phyloP scores from a whole-genome alignment of 768 basidiomycete genomes.

The Clavulina sp. region DNA sequence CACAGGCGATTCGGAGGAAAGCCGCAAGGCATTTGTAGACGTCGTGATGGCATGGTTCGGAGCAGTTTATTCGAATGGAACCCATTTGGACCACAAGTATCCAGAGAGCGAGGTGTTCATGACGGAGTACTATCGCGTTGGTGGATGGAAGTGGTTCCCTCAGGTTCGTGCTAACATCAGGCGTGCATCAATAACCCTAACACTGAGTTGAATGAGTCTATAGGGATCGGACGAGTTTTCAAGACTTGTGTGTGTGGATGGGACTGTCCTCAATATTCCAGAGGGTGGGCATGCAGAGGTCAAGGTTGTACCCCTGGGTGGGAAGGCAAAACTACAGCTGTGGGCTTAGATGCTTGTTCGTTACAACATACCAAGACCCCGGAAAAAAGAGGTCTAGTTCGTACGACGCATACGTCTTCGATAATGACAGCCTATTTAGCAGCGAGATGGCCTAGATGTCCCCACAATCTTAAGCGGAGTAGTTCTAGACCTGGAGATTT shows the following conservation, averaged over 20 bases:
- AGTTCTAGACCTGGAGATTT: no score
- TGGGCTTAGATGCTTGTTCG: no score
- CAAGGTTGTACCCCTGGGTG: conserved; percentile 23
- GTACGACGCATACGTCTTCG: no score
- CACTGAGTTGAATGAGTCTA: conserved; percentile 22
- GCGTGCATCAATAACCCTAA: background rate
- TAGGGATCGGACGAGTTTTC: conserved; percentile 40
- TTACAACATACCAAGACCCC: no score
- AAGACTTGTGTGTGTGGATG: conserved; percentile 67
- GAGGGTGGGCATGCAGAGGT: conserved; percentile 41
- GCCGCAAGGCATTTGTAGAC: conserved; percentile 19
- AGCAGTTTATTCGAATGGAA: conserved; percentile 63
- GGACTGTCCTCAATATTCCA: conserved; percentile 46
- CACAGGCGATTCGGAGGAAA: conserved; percentile 16
- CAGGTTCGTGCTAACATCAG: conserved; percentile 22
- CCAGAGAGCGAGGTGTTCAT: conserved; percentile 31
- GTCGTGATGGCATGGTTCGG: conserved; percentile 25
- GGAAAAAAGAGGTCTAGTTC: no score
- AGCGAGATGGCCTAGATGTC: no score
- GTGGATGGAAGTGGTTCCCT: conserved; percentile 76
- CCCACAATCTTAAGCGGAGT: no score
- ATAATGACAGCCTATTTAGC: no score
- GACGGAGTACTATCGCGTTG: conserved; percentile 63
- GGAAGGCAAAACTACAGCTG: no score
- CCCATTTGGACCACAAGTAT: conserved; percentile 48